Base-by-base conservation (phyloP, 805 yeast genomes). In the Tetrapisispora taiwanensis region DNA sequence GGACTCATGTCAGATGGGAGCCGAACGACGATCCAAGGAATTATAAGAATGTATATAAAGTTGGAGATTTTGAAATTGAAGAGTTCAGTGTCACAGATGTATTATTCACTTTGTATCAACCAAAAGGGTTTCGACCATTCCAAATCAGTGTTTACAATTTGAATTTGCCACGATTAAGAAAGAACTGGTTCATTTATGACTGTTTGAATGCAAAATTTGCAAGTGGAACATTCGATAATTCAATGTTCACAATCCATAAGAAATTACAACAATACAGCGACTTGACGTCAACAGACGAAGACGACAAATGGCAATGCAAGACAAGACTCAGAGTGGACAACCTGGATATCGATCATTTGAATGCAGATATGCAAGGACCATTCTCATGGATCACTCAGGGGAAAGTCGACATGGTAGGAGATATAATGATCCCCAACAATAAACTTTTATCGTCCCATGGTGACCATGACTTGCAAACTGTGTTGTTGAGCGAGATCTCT, bases 341-440 rank as follows among this genome's bases (percentile, higher is more conserved):
- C 26, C 74, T 92, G 44, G 81, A 79, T 56, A 75, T 92, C 32
- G 95, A 90, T 52, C 97, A 92, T 63, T 66, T 92, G 46, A 92
- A 92, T 58, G 76, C 85, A 1, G 97, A 97, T 0, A 74, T 85
- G 46, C 79, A 80, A 44, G 98, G 99, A 0, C 95, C 97, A 12
- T 87, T 92, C 63, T 97, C 97, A 7, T 92, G 99, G 99, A 90
- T 92, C 45, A 79, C 86, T 6, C 74, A 76, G 48, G 98, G 99
- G 13, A 79, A 79, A 42, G 97, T 90, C 19, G 97, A 92, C 62
- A 81, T 92, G 80, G 68, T 86, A 50, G 97, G 96, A 7, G 97
- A 92, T 58, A 78, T 90, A 15, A 76, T 81, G 73, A 79, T 88
- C 2, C 94, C 95, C 0, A 75, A 76, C 24, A 30, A 27, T 12